Base-by-base conservation (phyloP, 805 yeast genomes). In the Candida odintsovae region DNA sequence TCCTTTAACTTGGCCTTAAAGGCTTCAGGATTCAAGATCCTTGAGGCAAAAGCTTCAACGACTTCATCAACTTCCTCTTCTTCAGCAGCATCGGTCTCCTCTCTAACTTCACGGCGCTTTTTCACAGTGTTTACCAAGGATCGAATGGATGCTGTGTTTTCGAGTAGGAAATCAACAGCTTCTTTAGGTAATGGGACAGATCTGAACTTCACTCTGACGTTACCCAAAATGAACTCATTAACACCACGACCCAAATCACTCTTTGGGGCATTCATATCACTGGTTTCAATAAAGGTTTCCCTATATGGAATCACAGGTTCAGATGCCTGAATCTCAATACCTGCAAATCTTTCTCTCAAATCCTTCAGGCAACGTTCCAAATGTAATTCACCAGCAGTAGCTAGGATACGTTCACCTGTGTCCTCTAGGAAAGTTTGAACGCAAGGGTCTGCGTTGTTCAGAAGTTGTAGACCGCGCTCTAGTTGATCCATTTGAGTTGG, bases 311-410 rank as follows among this genome's bases (percentile, higher is more conserved):
- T 95, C 20, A 86, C 92, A 0, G 99, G 98, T 57, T 88, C 86
- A 23, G 96, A 92, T 28, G 83, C 79, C 4, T 85, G 78, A 11
- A 94, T 82, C 43, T 89, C 97, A 55, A 90, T 79, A 12, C 90
- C 90, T 0, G 98, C 97, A 74, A 90, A 94, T 55, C 98, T 73
- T 57, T 88, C 96, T 45, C 77, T 80, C 58, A 94, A 69, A 67
- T 94, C 99, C 59, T 89, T 90, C 54, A 94, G 65, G 65, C 99
- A 94, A 60, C 99, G 77, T 60, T 94, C 99, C 38, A 94, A 71
- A 70, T 94, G 99, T 51, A 94, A 72, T 65, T 94, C 99, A 42
- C 99, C 99, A 10, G 99, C 97, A 10, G 96, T 90, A 40, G 95
- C 88, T 55, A 94, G 71, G 53, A 94, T 90, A 55, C 87, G 86